Conservation (phyloP, 2,329 filamentous ascomycete species). For the Pseudogymnoascus sp. region DNA sequence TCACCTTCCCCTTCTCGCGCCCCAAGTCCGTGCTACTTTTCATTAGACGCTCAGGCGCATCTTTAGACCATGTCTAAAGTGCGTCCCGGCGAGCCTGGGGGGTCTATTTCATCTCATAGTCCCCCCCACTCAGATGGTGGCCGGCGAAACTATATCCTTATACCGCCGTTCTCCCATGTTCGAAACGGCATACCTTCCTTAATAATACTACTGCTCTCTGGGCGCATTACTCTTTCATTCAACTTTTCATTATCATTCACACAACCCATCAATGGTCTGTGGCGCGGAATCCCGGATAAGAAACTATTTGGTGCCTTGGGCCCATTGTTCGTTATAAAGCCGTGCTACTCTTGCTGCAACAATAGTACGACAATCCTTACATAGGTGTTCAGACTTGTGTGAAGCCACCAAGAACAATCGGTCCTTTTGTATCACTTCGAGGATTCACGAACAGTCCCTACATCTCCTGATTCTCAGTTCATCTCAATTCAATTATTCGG, state of each 20-base stretch:
- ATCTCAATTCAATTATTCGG: not conserved
- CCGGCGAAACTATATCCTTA: conserved; percentile 7
- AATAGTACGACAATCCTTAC: conserved; percentile 1
- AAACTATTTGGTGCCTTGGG: not conserved
- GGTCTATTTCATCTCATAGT: not conserved
- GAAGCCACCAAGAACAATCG: conserved; percentile 4
- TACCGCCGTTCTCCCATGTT: conserved; percentile 6
- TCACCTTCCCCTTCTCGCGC: not conserved
- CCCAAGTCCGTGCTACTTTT: not conserved
- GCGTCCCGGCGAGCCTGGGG: not conserved
- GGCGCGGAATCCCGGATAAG: not conserved
- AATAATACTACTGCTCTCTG: not conserved
- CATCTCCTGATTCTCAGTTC: not conserved
- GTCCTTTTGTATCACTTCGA: not conserved
- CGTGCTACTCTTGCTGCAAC: not conserved
- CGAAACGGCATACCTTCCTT: not conserved
- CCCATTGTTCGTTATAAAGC: conserved; percentile 2
- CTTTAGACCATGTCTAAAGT: conserved; percentile 4
- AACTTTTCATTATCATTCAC: not conserved
- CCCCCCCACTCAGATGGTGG: not conserved
- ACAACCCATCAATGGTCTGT: not conserved
- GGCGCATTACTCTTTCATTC: not conserved
- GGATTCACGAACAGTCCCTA: conserved; percentile 3
- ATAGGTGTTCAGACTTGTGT: not conserved
- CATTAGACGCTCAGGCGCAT: not conserved